phyloP scores from a whole-genome alignment of 2,329 filamentous ascomycete species.

The Trichoderma sp. region DNA sequence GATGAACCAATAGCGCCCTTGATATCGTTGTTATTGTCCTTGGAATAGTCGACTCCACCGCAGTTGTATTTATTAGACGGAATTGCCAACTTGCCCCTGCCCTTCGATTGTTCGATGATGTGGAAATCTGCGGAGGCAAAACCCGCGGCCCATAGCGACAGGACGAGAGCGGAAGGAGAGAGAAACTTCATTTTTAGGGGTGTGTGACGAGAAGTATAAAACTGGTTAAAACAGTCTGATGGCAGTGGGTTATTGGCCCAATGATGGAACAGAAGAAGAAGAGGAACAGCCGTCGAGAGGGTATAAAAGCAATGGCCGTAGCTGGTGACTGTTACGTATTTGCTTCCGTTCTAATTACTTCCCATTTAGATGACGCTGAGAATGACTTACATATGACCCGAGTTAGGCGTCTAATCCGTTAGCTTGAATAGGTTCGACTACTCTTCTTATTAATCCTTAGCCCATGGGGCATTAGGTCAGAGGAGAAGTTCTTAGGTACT shows the following conservation, averaged over 20 bases:
- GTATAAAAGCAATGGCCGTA: no score
- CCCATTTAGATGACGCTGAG: no score
- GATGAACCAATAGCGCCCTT: background rate
- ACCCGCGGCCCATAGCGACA: background rate
- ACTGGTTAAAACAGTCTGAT: background rate
- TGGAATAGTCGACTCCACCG: background rate
- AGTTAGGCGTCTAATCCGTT: no score
- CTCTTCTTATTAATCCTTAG: no score
- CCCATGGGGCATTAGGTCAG: no score
- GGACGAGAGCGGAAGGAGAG: background rate
- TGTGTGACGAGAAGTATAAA: background rate
- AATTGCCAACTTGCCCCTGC: background rate
- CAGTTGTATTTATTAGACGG: background rate
- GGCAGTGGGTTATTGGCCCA: no score
- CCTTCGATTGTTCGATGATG: background rate
- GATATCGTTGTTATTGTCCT: background rate
- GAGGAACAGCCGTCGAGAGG: rapidly evolving
- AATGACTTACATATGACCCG: no score
- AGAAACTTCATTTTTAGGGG: background rate
- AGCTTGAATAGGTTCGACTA: no score
- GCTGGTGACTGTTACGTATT: no score
- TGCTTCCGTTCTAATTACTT: no score
- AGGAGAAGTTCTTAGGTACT: no score
- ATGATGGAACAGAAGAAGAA: no score
- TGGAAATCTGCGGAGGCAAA: background rate